phyloP scores from a whole-genome alignment of 108 stramenopile species.

The Epithemia pelagica region DNA sequence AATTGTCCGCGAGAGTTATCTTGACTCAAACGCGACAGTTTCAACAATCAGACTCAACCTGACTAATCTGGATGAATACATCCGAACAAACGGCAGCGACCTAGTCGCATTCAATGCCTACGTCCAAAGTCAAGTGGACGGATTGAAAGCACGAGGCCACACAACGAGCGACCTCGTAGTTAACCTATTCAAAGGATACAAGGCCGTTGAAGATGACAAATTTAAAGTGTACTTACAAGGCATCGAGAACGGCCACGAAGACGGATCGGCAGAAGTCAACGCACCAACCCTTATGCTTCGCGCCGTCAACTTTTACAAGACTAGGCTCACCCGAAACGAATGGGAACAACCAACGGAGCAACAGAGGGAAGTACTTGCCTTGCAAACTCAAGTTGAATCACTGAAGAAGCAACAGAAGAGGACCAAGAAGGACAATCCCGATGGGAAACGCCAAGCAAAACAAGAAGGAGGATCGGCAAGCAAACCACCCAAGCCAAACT shows the following conservation, averaged over 20 bases:
- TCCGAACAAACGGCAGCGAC: neutral
- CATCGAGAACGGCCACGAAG: constrained; percentile 19
- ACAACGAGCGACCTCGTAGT: constrained; percentile 11
- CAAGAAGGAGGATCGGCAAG: neutral
- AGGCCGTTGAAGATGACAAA: neutral
- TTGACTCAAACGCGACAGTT: constrained; percentile 22
- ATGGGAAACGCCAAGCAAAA: neutral
- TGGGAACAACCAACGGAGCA: constrained; percentile 6
- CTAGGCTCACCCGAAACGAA: neutral
- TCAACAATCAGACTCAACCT: constrained; percentile 11
- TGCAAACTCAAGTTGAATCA: neutral
- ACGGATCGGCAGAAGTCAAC: constrained; percentile 13
- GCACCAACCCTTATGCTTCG: neutral
- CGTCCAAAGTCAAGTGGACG: constrained; percentile 5
- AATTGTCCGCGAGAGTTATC: constrained; percentile 10
- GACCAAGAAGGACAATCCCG: neutral
- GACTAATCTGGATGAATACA: constrained; percentile 13
- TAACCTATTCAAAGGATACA: constrained; percentile 32
- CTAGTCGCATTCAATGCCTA: constrained; percentile 20
- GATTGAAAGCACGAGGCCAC: constrained; percentile 13
- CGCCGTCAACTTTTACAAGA: constrained; percentile 1
- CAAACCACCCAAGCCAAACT: neutral
- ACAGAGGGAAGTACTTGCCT: neutral
- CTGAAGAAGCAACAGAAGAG: neutral
- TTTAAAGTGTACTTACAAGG: constrained; percentile 23